Evolutionary conservation across 129 eudicot species (phyloP).

Genomic region (Artemisia tridentata): DNA sequence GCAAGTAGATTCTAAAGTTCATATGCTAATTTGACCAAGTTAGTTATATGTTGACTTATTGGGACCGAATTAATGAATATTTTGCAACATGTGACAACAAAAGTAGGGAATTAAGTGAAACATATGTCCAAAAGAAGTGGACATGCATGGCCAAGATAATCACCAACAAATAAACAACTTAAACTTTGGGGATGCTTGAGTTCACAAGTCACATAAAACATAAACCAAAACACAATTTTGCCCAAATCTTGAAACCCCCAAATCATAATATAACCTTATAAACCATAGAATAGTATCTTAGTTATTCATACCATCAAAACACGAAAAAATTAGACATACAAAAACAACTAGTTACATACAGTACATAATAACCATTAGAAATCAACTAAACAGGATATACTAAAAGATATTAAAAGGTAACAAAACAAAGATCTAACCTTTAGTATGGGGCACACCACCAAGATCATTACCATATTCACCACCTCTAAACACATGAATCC

Average conservation of each 20-base stretch:
- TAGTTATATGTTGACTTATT: constrained; percentile 23
- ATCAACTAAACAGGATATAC: neutral
- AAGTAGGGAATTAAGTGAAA: constrained; percentile 26
- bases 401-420: neutral
- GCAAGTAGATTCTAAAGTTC: no score
- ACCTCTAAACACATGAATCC: constrained; percentile 78
- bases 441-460: constrained; percentile 55
- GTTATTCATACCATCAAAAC: no score
- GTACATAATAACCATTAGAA: neutral
- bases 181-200: constrained; percentile 24
- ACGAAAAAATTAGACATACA: neutral
- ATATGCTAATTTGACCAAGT: constrained; percentile 6
- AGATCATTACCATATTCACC: constrained; percentile 66
- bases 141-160: constrained; percentile 37
- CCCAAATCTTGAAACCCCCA: constrained; percentile 9
- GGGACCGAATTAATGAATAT: constrained; percentile 14
- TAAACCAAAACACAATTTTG: constrained; percentile 6
- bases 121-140: constrained; percentile 28
- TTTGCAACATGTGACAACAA: constrained; percentile 21
- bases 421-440: constrained; percentile 44
- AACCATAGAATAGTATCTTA: neutral
- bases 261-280: neutral
- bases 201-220: constrained; percentile 22
- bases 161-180: constrained; percentile 24
- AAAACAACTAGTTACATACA: neutral